Percentiles rank a stretch among this genome's conserved stretches.
Conservation (phyloP, 2,329 filamentous ascomycete species). For the Plectosphaerella sp. region DNA sequence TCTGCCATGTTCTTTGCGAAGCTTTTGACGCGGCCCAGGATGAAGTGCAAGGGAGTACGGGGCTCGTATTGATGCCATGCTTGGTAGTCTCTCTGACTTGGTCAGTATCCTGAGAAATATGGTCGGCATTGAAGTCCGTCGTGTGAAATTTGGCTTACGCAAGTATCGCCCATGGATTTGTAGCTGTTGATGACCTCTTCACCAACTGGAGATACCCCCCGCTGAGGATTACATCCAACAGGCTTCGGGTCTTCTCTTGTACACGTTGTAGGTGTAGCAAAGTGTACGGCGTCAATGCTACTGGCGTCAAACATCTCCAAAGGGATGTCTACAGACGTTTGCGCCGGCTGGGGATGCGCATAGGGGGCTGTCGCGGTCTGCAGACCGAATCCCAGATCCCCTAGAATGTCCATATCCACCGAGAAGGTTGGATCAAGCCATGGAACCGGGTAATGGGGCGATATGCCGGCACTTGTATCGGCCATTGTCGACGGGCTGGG, state of each 20-base stretch:
- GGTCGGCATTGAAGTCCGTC: too few relatives aligned
- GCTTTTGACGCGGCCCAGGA: slow-evolving; percentile 18
- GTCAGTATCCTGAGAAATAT: background rate
- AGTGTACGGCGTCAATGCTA: too few relatives aligned
- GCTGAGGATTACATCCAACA: too few relatives aligned
- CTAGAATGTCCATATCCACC: background rate
- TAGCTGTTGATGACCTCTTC: background rate
- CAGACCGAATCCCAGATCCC: too few relatives aligned
- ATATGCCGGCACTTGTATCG: background rate
- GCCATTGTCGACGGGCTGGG: background rate
- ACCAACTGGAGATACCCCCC: too few relatives aligned
- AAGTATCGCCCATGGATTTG: background rate
- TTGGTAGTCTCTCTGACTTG: slow-evolving; percentile 13
- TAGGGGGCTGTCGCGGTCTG: background rate
- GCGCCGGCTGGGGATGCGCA: background rate
- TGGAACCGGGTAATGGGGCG: background rate
- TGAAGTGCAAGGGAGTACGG: slow-evolving; percentile 16
- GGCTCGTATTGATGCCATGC: slow-evolving; percentile 23
- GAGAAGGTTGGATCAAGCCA: background rate
- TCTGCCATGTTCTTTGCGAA: slow-evolving; percentile 19
- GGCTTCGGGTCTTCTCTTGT: too few relatives aligned
- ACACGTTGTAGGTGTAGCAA: too few relatives aligned
- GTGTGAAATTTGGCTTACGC: background rate
- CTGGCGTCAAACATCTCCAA: too few relatives aligned
- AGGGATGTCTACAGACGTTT: too few relatives aligned